A percentile compares a stretch with the other conserved stretches of the same genome.
Evolutionary conservation across 1,139 yeast genomes (phyloP).

Genomic region (Wickerhamomyces sp.): DNA sequence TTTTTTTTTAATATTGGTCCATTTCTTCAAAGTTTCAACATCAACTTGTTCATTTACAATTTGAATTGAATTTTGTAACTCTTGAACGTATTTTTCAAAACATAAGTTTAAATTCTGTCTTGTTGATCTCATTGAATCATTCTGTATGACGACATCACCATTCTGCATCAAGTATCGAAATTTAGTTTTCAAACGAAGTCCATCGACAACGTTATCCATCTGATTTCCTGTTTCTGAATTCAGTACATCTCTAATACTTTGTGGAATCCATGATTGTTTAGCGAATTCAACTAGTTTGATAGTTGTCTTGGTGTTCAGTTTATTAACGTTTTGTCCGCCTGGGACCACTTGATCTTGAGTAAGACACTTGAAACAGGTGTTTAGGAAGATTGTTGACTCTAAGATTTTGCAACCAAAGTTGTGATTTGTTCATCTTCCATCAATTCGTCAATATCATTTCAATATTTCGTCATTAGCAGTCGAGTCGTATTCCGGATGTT

Average conservation of each 20-base stretch:
- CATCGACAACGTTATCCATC: slow-evolving; percentile 7
- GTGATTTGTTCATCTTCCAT: not conserved
- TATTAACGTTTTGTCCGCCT: slow-evolving; percentile 94
- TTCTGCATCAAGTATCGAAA: slow-evolving; percentile 55
- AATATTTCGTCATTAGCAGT: too few relatives aligned
- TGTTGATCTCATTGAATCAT: slow-evolving; percentile 57
- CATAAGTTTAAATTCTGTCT: slow-evolving; percentile 57
- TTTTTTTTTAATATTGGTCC: slow-evolving; percentile 39
- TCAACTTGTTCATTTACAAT: slow-evolving; percentile 49
- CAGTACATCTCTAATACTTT: slow-evolving; percentile 42
- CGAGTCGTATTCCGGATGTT: too few relatives aligned
- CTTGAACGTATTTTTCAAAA: slow-evolving; percentile 49
- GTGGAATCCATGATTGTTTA: slow-evolving; percentile 60
- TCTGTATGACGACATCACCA: slow-evolving; percentile 55
- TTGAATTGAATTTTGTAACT: slow-evolving; percentile 41
- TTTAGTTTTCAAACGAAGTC: slow-evolving; percentile 20
- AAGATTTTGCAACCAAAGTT: slow-evolving; percentile 39
- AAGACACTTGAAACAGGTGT: slow-evolving; percentile 45
- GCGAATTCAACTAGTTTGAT: slow-evolving; percentile 51
- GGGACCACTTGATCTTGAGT: slow-evolving; percentile 80
- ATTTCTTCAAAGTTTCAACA: slow-evolving; percentile 44
- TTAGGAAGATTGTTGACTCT: slow-evolving; percentile 40
- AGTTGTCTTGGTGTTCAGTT: slow-evolving; percentile 76
- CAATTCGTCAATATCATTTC: too few relatives aligned
- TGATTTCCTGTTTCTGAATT: slow-evolving; percentile 16